A percentile compares a stretch with the other conserved stretches of the same genome.
Conservation (phyloP, 148 eudicot genomes). For the Rhododendron williamsianum region DNA sequence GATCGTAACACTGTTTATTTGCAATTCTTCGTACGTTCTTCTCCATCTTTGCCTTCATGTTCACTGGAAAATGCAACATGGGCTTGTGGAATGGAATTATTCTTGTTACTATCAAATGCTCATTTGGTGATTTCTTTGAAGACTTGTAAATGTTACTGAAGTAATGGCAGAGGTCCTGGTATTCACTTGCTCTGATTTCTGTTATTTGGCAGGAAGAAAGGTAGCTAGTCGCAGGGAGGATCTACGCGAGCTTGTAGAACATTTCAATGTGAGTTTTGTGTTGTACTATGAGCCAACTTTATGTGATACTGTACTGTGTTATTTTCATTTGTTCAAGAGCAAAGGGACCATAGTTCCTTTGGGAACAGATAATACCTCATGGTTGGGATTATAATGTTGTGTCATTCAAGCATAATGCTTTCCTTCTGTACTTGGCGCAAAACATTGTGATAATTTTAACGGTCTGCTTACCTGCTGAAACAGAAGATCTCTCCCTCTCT, state of each 20-base stretch:
- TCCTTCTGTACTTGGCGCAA: background rate
- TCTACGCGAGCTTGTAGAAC: constrained; percentile 76
- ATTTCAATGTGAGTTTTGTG: constrained; percentile 75
- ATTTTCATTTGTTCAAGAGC: background rate
- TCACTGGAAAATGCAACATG: background rate
- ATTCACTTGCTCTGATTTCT: constrained; percentile 9
- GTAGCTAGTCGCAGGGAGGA: constrained; percentile 72
- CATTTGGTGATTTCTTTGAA: background rate
- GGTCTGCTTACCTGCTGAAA: background rate
- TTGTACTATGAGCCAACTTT: background rate
- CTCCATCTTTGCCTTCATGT: background rate
- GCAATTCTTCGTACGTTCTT: background rate
- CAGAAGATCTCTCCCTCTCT: background rate
- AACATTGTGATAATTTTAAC: background rate
- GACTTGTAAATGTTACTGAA: background rate
- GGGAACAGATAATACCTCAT: background rate
- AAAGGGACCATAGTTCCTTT: background rate
- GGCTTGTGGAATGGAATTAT: background rate
- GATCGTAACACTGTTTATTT: background rate
- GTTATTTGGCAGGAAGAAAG: constrained; percentile 54
- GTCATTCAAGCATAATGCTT: background rate
- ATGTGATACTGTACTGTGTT: background rate
- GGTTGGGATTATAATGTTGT: background rate
- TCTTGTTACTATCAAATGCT: background rate
- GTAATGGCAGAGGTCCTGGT: background rate